Evolutionary conservation across 179 eudicot species (phyloP).

Genomic region (Pouteria campechiana): DNA sequence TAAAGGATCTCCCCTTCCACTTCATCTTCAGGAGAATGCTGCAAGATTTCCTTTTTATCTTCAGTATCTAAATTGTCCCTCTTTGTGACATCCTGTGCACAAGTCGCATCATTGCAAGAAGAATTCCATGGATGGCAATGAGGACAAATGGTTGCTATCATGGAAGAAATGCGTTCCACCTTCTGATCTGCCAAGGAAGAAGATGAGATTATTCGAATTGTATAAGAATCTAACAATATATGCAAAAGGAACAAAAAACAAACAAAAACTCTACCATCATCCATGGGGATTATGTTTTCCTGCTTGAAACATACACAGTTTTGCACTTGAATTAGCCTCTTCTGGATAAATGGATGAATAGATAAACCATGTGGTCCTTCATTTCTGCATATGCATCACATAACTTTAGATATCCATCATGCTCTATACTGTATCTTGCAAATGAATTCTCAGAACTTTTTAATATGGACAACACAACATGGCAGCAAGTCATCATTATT

Average conservation of each 20-base stretch:
- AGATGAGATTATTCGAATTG: too few relatives aligned
- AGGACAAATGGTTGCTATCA: too few relatives aligned
- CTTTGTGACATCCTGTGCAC: conserved; percentile 16
- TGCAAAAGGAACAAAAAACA: too few relatives aligned
- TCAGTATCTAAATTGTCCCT: conserved; percentile 28
- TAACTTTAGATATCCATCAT: neutral
- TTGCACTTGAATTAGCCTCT: conserved; percentile 32
- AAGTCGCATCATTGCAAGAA: conserved; percentile 16
- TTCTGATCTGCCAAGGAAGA: conserved; percentile 38
- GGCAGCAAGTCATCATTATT: too few relatives aligned
- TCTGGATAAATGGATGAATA: conserved; percentile 50
- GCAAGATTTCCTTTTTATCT: conserved; percentile 27
- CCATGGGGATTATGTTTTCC: conserved; percentile 8
- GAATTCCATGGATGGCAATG: too few relatives aligned
- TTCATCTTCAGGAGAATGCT: conserved; percentile 61
- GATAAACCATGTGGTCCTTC: conserved; percentile 26
- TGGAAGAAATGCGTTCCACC: conserved; percentile 17
- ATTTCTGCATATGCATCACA: conserved; percentile 37
- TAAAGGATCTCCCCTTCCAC: conserved; percentile 79
- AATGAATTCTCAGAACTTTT: too few relatives aligned
- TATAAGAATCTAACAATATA: too few relatives aligned
- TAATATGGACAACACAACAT: too few relatives aligned
- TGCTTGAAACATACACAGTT: conserved; percentile 13
- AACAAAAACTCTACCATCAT: conserved; percentile 38
- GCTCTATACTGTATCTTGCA: too few relatives aligned